These are phyloP conservation scores for Penicillium arizonense DNA, from an alignment of 495 filamentous ascomycete species.

Conservation along the genomic window DNA sequence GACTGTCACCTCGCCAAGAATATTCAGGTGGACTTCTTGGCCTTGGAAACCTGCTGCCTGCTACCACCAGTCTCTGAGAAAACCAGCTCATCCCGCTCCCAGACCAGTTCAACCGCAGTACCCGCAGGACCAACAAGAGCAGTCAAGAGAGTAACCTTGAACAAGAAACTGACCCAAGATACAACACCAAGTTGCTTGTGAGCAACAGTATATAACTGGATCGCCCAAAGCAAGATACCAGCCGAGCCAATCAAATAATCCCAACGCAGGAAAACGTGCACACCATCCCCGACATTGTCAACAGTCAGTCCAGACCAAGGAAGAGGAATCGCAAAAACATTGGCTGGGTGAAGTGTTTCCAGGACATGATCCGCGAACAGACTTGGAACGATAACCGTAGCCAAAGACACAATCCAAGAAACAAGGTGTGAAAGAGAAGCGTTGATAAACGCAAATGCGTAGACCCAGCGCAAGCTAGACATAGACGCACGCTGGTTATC, in stretches of 20 bases:
- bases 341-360: constrained; percentile 34
- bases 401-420: constrained; percentile 43
- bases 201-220: constrained; percentile 39
- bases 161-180: constrained; percentile 23
- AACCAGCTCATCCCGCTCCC: constrained; percentile 56
- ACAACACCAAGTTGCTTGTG: constrained; percentile 35
- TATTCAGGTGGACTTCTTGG: constrained; percentile 23
- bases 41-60: constrained; percentile 15
- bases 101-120: constrained; percentile 50
- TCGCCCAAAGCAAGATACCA: constrained; percentile 55
- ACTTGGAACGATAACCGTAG: constrained; percentile 33
- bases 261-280: constrained; percentile 55
- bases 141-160: constrained; percentile 40
- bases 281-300: constrained; percentile 44
- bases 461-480: constrained; percentile 50
- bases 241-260: constrained; percentile 54
- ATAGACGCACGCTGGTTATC: constrained; percentile 33
- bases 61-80: constrained; percentile 27
- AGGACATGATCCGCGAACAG: constrained; percentile 33
- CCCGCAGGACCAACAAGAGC: constrained; percentile 49
- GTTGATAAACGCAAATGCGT: constrained; percentile 51
- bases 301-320: constrained; percentile 40
- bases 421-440: constrained; percentile 49
- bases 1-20: not conserved
- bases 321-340: constrained; percentile 41